These are phyloP conservation scores for Mycosarcoma mackinlayi DNA, from an alignment of 1,284 basidiomycete genomes.

Conservation along the genomic window DNA sequence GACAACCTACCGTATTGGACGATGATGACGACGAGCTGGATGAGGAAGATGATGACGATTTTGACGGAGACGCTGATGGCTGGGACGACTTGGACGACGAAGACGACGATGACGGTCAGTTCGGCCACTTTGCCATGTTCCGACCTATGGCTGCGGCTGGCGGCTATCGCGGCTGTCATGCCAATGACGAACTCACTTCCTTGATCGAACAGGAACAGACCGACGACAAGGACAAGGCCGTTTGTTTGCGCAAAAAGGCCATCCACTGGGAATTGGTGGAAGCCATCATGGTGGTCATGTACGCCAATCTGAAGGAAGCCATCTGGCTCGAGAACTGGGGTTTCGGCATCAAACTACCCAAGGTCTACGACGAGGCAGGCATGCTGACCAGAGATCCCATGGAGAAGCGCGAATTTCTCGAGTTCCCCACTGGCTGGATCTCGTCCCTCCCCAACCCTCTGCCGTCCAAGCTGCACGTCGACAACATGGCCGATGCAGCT, in stretches of 20 bases:
- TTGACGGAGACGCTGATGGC: conserved; percentile 38
- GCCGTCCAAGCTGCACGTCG: conserved; percentile 6
- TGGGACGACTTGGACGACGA: conserved; percentile 13
- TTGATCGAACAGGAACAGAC: conserved; percentile 12
- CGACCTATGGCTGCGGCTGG: conserved; percentile 14
- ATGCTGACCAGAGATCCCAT: conserved; percentile 30
- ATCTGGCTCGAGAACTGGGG: conserved; percentile 54
- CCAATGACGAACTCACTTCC: conserved; percentile 21
- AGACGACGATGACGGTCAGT: conserved; percentile 23
- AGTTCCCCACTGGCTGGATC: conserved; percentile 39
- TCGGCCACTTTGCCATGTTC: conserved; percentile 22
- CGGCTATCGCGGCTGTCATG: conserved; percentile 29
- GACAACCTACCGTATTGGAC: not conserved
- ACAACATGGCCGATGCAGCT: not conserved
- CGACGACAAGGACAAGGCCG: not conserved
- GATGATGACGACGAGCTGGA: conserved; percentile 11
- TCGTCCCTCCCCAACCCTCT: conserved; percentile 24
- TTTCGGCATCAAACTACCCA: conserved; percentile 46
- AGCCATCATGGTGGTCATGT: conserved; percentile 58
- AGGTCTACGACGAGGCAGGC: conserved; percentile 25
- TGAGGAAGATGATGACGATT: conserved; percentile 30
- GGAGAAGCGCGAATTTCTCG: conserved; percentile 37
- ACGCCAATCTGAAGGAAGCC: conserved; percentile 51
- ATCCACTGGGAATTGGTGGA: conserved; percentile 55
- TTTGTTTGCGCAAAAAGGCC: conserved; percentile 35